These are phyloP conservation scores for Hibiscus mutabilis DNA, from an alignment of 345 rosid genomes.

Conservation along the genomic window DNA sequence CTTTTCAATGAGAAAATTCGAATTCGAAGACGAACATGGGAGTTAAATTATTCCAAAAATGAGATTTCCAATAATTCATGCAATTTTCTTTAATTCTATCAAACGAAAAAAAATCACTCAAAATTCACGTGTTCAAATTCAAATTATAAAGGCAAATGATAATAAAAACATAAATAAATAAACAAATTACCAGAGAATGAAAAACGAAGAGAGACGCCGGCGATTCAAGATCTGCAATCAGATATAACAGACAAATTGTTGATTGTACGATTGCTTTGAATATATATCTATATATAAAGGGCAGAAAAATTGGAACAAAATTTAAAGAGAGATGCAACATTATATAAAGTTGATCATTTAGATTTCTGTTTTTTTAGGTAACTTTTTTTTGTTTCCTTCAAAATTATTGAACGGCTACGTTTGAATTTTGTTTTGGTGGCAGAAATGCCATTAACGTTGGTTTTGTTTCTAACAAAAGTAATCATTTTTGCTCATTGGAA, in stretches of 20 bases:
- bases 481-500: no score
- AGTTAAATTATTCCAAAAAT: neutral
- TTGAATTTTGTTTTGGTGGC: no score
- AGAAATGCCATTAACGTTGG: no score
- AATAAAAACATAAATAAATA: neutral
- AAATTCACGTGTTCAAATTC: neutral
- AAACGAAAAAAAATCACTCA: neutral
- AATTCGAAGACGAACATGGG: constrained; percentile 46
- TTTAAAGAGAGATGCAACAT: no score
- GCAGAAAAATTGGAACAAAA: no score
- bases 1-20: neutral
- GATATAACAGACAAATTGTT: constrained; percentile 5
- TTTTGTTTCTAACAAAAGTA: no score
- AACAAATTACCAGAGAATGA: neutral
- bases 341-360: no score
- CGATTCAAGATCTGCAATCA: constrained; percentile 35
- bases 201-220: neutral
- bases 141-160: neutral
- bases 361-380: no score
- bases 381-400: no score
- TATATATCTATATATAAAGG: no score
- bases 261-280: constrained; percentile 3
- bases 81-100: constrained; percentile 9
- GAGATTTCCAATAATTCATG: constrained; percentile 7
- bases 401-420: no score